Evolutionary conservation across 179 eudicot species (phyloP).

Genomic region (Sideroxylon spinosum): DNA sequence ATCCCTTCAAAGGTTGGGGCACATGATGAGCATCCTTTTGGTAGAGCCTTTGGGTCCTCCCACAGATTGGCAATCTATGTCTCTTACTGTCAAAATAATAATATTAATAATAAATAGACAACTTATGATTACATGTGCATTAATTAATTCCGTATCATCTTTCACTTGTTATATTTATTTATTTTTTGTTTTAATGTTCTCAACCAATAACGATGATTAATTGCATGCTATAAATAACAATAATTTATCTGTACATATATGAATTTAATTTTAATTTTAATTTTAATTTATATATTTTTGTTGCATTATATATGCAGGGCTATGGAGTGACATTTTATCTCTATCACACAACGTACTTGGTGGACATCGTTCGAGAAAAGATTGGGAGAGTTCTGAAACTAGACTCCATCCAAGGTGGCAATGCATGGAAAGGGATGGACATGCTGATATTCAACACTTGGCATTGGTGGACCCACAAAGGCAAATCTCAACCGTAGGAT

Average conservation of each 20-base stretch:
- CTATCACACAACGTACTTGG: slow-evolving; percentile 69
- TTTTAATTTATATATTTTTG: no score
- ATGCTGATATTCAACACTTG: slow-evolving; percentile 82
- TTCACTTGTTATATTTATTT: background rate
- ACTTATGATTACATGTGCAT: background rate
- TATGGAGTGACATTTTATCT: slow-evolving; percentile 54
- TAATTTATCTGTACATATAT: no score
- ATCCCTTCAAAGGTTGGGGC: background rate
- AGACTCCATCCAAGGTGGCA: slow-evolving; percentile 65
- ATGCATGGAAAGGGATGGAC: slow-evolving; percentile 72
- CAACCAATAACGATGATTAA: background rate
- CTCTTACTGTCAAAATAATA: no score
- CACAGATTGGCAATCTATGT: background rate
- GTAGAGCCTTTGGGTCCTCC: slow-evolving; percentile 10
- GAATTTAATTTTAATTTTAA: no score
- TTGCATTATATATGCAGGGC: slow-evolving; percentile 43
- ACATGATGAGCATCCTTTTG: slow-evolving; percentile 11
- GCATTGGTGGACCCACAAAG: slow-evolving; percentile 98
- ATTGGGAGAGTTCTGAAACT: slow-evolving; percentile 66
- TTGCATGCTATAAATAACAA: background rate
- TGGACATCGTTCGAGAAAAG: slow-evolving; percentile 56
- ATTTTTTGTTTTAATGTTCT: background rate
- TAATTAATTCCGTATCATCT: background rate
- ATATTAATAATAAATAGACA: background rate
- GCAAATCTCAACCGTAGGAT: slow-evolving; percentile 64